A percentile compares a stretch with the other conserved stretches of the same genome.
phyloP scores from a whole-genome alignment of 192 early-diverging fungal species.

The Chytriomyces hyalinus region DNA sequence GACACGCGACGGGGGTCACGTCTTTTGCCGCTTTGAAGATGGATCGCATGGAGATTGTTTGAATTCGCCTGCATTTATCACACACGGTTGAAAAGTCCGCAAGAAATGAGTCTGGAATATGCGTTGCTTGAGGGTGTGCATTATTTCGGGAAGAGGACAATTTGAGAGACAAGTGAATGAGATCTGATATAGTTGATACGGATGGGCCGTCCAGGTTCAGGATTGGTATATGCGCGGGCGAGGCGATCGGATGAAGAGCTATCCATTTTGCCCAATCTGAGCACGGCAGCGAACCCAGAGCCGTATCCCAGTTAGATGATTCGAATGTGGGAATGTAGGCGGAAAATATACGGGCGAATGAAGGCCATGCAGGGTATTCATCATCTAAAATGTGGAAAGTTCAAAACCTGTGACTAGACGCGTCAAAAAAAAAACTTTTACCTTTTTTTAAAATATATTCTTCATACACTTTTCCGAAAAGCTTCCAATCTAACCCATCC shows the following conservation, averaged over 20 bases:
- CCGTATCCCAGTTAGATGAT: neutral
- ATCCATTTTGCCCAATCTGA: constrained; percentile 25
- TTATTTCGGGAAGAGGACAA: constrained; percentile 8
- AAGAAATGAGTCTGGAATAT: constrained; percentile 9
- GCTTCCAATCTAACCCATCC: constrained; percentile 29
- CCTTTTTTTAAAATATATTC: constrained; percentile 3
- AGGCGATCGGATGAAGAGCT: neutral
- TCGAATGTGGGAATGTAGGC: neutral
- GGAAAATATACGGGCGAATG: constrained; percentile 14
- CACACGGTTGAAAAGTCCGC: neutral
- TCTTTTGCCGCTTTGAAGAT: constrained; percentile 14
- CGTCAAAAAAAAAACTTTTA: too few species aligned
- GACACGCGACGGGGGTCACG: neutral
- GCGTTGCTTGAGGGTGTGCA: neutral
- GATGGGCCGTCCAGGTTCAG: constrained; percentile 15
- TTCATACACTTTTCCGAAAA: constrained; percentile 10
- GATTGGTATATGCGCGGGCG: constrained; percentile 7
- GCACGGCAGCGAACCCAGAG: constrained; percentile 14
- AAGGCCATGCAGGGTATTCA: constrained; percentile 16
- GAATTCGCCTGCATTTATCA: neutral
- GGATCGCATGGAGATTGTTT: neutral
- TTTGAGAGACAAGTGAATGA: constrained; percentile 24
- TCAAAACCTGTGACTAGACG: too few species aligned
- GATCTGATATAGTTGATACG: neutral
- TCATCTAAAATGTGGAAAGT: neutral